Evolutionary conservation across 371 early-diverging fungal species (phyloP), one percentile per base, ranked within the genome.

Genomic region (Thermomucor indicae-seudaticae): DNA sequence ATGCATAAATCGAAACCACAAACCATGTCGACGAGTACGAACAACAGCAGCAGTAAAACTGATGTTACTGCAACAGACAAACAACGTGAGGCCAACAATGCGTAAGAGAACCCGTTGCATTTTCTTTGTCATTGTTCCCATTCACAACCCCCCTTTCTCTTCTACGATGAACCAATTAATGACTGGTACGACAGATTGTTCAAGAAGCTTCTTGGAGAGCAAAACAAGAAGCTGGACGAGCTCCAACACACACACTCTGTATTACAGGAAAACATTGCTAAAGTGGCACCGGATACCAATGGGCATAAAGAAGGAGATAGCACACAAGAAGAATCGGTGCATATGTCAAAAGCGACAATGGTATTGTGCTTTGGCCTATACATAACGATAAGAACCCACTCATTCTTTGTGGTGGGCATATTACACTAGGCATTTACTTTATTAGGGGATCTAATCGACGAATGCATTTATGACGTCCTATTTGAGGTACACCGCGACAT

Each of bases 401-500:
- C 20, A 38, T 44, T 25, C 8, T 17, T 30, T 44, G 10, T 34
- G 11, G 29, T 41, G 49, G 12, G 12, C 25, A 44, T 27, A 17
- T 14, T 34, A 23, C 11, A 16, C 12, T 29, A 76, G 77, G 72
- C 77, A n/a, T 70, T 68, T 43, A 56, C 57, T 6, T 53, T 76
- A 40, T 47, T 72, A 23, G 67, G 78, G 35, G 82, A 81, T 39
- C 55, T 84, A 16, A 58, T 90, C 28, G 84, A 85, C 38, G 88
- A 88, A 58, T 78, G 81, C 40, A 66, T 85, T 11, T 65, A 77
- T 27, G 88, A 88, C 58, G 81, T 86, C 0, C 56, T 82, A 10
- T 78, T 80, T 52, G 86, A 84, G 40, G 70, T 75, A 14, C 88
- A 90, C 49, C 64, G 77, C 47, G 84, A 86, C 50, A 66, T 76